Conservation (phyloP, 2,329 filamentous ascomycete species). For the Leptodontidium sp. region DNA sequence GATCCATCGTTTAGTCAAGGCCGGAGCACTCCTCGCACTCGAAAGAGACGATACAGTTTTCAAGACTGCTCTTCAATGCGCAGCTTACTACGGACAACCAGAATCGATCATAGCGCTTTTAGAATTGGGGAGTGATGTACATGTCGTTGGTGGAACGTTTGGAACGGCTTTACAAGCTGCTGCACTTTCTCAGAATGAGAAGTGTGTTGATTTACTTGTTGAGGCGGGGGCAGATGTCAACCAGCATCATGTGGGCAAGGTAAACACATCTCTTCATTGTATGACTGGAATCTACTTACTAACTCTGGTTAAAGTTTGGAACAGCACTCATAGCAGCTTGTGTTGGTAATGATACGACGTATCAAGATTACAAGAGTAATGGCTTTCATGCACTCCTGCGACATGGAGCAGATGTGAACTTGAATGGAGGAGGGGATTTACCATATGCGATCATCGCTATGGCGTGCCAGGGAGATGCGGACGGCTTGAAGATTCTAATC, state of each 20-base stretch:
- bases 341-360: not conserved
- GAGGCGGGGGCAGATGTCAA: constrained; percentile 9
- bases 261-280: not conserved
- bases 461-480: not conserved
- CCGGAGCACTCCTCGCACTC: not conserved
- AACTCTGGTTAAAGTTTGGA: not conserved
- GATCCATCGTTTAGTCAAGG: not conserved
- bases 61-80: constrained; percentile 14
- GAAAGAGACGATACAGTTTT: constrained; percentile 1
- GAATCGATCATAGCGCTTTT: constrained; percentile 1
- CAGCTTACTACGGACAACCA: constrained; percentile 11
- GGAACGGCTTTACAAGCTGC: constrained; percentile 15
- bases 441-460: constrained; percentile 17
- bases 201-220: constrained; percentile 13
- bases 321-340: not conserved
- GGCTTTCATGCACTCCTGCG: constrained; percentile 5
- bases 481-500: constrained; percentile 10
- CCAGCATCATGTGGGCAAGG: constrained; percentile 15
- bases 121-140: constrained; percentile 13
- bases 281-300: not conserved
- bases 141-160: constrained; percentile 15
- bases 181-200: not conserved
- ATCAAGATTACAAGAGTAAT: not conserved
- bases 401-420: constrained; percentile 8
- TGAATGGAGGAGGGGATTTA: constrained; percentile 11